These are phyloP conservation scores for Vitis hybrid DNA, from an alignment of 177 flowering plant species.

Conservation along the genomic window DNA sequence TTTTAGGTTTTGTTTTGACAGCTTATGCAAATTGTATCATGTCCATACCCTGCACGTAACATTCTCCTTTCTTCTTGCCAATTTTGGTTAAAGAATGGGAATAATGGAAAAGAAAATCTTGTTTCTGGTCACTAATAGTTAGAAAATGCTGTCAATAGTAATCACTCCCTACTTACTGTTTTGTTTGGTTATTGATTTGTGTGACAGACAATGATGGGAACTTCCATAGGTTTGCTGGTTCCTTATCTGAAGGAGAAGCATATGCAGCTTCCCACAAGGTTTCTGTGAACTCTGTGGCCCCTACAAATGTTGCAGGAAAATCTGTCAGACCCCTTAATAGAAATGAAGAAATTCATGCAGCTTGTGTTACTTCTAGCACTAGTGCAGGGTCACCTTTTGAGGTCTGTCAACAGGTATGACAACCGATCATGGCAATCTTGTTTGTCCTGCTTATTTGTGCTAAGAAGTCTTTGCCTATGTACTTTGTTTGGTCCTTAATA, in stretches of 20 bases:
- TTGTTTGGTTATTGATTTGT: constrained; percentile 1
- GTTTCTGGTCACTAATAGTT: background rate
- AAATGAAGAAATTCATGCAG: background rate
- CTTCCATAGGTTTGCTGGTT: background rate
- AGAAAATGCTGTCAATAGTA: background rate
- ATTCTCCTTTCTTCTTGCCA: background rate
- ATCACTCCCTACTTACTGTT: background rate
- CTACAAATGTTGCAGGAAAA: background rate
- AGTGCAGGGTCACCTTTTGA: constrained; percentile 2
- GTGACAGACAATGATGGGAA: background rate
- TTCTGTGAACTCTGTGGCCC: background rate
- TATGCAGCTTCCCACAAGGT: background rate
- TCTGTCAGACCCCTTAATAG: background rate
- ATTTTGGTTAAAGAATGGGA: background rate
- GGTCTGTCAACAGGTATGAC: background rate
- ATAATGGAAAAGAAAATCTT: background rate
- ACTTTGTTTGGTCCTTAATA: no score
- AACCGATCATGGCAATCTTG: background rate
- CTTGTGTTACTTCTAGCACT: background rate
- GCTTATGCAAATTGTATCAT: no score
- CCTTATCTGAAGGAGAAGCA: background rate
- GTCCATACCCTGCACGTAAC: no score
- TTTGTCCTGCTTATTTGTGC: background rate
- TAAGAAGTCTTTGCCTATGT: background rate
- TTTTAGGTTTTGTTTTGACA: no score